These are phyloP conservation scores for Larix sibirica DNA, from an alignment of 83 land plant genomes.

Conservation along the genomic window DNA sequence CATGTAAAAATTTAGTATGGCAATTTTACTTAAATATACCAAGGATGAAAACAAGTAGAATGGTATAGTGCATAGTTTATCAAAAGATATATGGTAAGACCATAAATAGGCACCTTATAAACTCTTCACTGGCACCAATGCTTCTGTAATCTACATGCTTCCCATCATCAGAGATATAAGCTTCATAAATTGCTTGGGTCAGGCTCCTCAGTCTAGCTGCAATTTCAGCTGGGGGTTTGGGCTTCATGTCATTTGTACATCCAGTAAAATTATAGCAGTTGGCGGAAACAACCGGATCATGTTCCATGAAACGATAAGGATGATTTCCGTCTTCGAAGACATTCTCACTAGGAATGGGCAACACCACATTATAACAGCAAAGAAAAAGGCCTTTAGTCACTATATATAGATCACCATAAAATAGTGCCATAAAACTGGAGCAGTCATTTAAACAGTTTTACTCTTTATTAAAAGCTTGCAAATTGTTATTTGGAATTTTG, in stretches of 20 bases:
- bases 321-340: conserved; percentile 83
- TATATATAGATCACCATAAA: not conserved
- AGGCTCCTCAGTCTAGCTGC: conserved; percentile 57
- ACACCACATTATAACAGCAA: conserved; percentile 4
- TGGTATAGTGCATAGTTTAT: not conserved
- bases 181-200: conserved; percentile 69
- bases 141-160: conserved; percentile 73
- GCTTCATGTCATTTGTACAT: conserved; percentile 61
- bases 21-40: not conserved
- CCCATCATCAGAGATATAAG: conserved; percentile 79
- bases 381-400: not conserved
- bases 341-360: conserved; percentile 54
- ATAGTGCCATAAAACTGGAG: not conserved
- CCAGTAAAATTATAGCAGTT: conserved; percentile 71
- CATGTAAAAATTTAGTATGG: not conserved
- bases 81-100: not conserved
- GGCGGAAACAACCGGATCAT: conserved; percentile 64
- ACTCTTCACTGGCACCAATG: conserved; percentile 72
- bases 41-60: not conserved
- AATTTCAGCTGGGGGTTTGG: conserved; percentile 67
- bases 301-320: conserved; percentile 80
- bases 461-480: not conserved
- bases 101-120: conserved; percentile 51
- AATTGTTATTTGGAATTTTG: conserved; percentile 4
- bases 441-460: not conserved